Conservation (phyloP, 768 basidiomycete species). For the Collybia nuda region DNA sequence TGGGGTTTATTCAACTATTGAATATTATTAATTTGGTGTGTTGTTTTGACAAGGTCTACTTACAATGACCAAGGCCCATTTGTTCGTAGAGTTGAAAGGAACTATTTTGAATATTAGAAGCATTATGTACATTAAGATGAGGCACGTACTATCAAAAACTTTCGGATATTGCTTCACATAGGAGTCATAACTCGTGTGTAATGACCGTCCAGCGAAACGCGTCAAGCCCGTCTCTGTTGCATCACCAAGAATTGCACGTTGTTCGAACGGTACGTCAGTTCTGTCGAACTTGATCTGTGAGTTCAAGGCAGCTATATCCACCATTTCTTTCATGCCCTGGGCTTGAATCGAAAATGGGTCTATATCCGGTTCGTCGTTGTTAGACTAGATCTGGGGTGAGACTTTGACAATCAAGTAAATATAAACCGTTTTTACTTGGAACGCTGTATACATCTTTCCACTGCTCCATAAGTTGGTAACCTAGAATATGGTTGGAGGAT, state of each 20-base stretch:
- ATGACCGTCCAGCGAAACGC: slow-evolving; percentile 60
- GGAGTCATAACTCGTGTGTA: slow-evolving; percentile 51
- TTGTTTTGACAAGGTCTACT: slow-evolving; percentile 18
- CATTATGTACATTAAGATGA: background rate
- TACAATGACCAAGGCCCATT: slow-evolving; percentile 72
- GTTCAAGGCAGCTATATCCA: slow-evolving; percentile 65
- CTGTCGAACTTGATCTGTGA: slow-evolving; percentile 72
- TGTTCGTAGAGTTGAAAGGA: slow-evolving; percentile 73
- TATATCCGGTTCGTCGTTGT: slow-evolving; percentile 62
- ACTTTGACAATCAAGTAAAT: background rate
- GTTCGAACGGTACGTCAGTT: slow-evolving; percentile 58
- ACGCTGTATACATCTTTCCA: slow-evolving; percentile 59
- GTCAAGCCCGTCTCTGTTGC: slow-evolving; percentile 77
- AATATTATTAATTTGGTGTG: background rate
- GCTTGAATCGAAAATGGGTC: slow-evolving; percentile 47
- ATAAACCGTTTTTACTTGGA: slow-evolving; percentile 39
- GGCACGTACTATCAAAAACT: slow-evolving; percentile 54
- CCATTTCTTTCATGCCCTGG: slow-evolving; percentile 64
- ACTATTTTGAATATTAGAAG: slow-evolving; percentile 28
- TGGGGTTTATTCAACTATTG: slow-evolving; percentile 50
- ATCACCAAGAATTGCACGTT: slow-evolving; percentile 65
- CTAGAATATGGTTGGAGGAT: slow-evolving; percentile 18
- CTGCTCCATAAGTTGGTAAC: slow-evolving; percentile 71
- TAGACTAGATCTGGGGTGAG: slow-evolving; percentile 39
- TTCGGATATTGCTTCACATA: slow-evolving; percentile 51